Evolutionary conservation across 345 rosid species (phyloP), one percentile per base, ranked within the genome.

Genomic region (Diplotaxis tenuifolia): DNA sequence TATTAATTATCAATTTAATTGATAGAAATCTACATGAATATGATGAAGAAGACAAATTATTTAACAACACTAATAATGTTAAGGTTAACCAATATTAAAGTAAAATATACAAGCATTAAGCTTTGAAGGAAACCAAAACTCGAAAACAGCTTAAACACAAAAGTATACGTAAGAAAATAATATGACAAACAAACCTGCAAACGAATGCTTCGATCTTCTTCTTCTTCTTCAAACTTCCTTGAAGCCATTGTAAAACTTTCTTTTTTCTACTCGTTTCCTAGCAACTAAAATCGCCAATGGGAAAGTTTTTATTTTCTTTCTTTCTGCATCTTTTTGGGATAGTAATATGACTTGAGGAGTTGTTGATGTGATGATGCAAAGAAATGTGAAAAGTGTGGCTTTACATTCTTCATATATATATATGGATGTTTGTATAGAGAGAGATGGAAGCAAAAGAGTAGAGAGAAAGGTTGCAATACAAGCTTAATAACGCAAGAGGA

Each of bases 151-250:
- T 66, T 31, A 9, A 36, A 50, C 12, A 7, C 0, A 40, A 36
- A 40, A 40, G 47, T 40, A 4, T 42, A 42, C 50, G 50, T 42
- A 42, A 42, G 50, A 42, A 42, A 45, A 6, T n/a, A 45, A 29
- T 65, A 18, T 7, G 23, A 56, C 8, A 45, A 53, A 70, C 9
- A 31, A 45, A 45, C 50, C 74, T 79, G 83, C 65, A 89, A 60
- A 62, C 62, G 79, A 45, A 90, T 73, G 75, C 88, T 83, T 40
- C 82, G 85, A 45, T 84, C 36, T 88, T 81, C 77, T 81, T 84
- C 81, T 2, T 80, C 83, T 15, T 76, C 88, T 42, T 67, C 58
- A 15, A 76, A 63, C 9, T 67, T 74, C 14, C 69, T 19, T 4
- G 74, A 32, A 59, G 64, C 86, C 89, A 85, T 82, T 36, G 34